Evolutionary conservation across 768 basidiomycete species (phyloP).

Genomic region (Psilocybe cyanescens): DNA sequence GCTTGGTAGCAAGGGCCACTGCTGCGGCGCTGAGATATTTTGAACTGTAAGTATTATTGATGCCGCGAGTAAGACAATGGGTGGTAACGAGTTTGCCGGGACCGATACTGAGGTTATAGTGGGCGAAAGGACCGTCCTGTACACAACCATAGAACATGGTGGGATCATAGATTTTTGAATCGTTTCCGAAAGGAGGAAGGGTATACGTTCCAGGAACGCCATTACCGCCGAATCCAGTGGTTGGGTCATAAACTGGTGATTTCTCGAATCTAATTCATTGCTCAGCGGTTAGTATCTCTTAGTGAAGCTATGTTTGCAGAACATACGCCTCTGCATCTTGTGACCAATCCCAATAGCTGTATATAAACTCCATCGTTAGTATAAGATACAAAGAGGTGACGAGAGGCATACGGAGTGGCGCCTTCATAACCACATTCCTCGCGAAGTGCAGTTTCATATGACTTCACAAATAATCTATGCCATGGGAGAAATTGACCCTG

Average conservation of each 20-base stretch:
- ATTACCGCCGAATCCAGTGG: slow-evolving; percentile 36
- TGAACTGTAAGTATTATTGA: slow-evolving; percentile 27
- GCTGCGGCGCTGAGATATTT: slow-evolving; percentile 23
- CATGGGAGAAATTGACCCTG: slow-evolving; percentile 39
- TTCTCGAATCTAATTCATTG: slow-evolving; percentile 22
- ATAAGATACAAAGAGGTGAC: background rate
- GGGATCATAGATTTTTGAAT: slow-evolving; percentile 16
- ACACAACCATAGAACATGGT: slow-evolving; percentile 29
- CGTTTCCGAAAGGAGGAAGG: slow-evolving; percentile 24
- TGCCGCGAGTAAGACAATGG: slow-evolving; percentile 37
- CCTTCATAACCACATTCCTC: slow-evolving; percentile 34
- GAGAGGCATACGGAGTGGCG: slow-evolving; percentile 26
- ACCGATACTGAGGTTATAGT: slow-evolving; percentile 34
- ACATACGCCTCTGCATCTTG: slow-evolving; percentile 30
- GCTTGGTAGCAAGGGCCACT: slow-evolving; percentile 27
- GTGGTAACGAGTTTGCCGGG: slow-evolving; percentile 36
- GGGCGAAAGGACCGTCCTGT: slow-evolving; percentile 36
- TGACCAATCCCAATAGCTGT: slow-evolving; percentile 41
- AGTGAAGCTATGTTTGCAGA: background rate
- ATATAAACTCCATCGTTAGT: slow-evolving; percentile 17
- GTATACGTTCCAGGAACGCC: slow-evolving; percentile 26
- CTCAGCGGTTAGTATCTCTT: slow-evolving; percentile 11
- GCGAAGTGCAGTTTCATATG: slow-evolving; percentile 29
- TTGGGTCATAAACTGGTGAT: slow-evolving; percentile 35
- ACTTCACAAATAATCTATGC: slow-evolving; percentile 31